phyloP scores from a whole-genome alignment of 495 filamentous ascomycete species.

The Glarea lozoyensis region DNA sequence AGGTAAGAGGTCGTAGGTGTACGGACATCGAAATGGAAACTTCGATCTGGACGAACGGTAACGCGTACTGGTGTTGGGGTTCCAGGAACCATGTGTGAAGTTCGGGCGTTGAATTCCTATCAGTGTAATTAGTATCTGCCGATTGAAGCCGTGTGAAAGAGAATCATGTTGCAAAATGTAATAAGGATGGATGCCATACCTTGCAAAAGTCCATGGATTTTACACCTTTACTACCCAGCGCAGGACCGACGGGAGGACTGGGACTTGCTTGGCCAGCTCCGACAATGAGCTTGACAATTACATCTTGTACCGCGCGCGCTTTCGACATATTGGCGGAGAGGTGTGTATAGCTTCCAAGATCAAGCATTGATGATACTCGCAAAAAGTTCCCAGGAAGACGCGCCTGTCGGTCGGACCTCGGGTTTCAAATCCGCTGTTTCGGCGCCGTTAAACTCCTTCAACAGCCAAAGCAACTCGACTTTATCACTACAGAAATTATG shows the following conservation, averaged over 20 bases:
- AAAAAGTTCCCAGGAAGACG: too few species aligned
- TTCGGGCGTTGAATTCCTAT: conserved; percentile 97
- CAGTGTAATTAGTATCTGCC: not conserved
- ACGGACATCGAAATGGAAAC: conserved; percentile 87
- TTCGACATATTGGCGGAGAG: conserved; percentile 72
- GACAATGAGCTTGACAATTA: conserved; percentile 96
- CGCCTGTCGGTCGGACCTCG: too few species aligned
- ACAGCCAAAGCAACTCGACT: too few species aligned
- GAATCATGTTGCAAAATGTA: not conserved
- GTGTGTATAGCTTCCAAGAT: too few species aligned
- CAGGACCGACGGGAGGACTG: conserved; percentile 95
- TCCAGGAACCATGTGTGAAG: conserved; percentile 71
- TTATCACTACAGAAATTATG: too few species aligned
- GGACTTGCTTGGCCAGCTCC: conserved; percentile 94
- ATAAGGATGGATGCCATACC: conserved; percentile 36
- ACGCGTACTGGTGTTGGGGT: conserved; percentile 85
- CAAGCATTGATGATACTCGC: too few species aligned
- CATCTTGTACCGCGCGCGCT: conserved; percentile 58
- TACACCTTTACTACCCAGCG: conserved; percentile 93
- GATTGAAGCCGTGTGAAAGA: not conserved
- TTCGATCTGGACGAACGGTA: conserved; percentile 85
- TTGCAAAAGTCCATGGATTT: conserved; percentile 99
- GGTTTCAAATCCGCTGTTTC: too few species aligned
- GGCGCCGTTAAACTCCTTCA: too few species aligned
- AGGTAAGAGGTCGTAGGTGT: conserved; percentile 88